A percentile compares a stretch with the other conserved stretches of the same genome.
Evolutionary conservation across 1,284 basidiomycete genomes (phyloP).

Genomic region (Pyrrhoderma lamaoense): DNA sequence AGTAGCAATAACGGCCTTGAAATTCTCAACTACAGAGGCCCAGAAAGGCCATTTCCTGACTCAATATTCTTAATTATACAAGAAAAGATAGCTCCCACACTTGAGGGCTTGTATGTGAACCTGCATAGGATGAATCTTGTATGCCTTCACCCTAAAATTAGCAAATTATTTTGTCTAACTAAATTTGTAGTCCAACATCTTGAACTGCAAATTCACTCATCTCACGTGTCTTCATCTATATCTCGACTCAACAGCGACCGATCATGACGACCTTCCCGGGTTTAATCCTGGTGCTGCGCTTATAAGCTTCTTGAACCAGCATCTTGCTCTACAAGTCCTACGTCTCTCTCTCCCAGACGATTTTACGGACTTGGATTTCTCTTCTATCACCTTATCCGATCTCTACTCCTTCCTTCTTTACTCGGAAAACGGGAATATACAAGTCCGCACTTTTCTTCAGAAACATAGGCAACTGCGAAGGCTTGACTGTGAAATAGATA

Average conservation of each 20-base stretch:
- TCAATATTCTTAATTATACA: slow-evolving; percentile 14
- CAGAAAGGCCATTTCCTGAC: neutral
- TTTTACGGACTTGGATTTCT: slow-evolving; percentile 3
- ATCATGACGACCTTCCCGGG: too few relatives aligned
- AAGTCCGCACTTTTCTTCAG: slow-evolving; percentile 3
- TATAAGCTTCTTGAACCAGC: slow-evolving; percentile 1
- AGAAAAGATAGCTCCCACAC: neutral
- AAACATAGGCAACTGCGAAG: slow-evolving; percentile 1
- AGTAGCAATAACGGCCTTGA: too few relatives aligned
- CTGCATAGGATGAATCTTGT: neutral
- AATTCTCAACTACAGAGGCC: slow-evolving; percentile 7
- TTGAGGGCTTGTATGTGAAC: neutral
- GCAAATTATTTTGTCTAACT: slow-evolving; percentile 1
- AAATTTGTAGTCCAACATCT: slow-evolving; percentile 1
- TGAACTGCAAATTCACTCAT: slow-evolving; percentile 3
- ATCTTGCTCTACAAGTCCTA: slow-evolving; percentile 6
- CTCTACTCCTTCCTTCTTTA: slow-evolving; percentile 13
- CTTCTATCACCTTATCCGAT: neutral
- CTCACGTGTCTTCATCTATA: slow-evolving; percentile 7
- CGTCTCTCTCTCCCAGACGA: slow-evolving; percentile 3
- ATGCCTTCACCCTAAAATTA: slow-evolving; percentile 1
- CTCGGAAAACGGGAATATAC: slow-evolving; percentile 2
- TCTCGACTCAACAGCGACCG: slow-evolving; percentile 12
- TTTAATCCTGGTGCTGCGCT: slow-evolving; percentile 4
- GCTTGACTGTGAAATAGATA: slow-evolving; percentile 8